A percentile compares a stretch with the other conserved stretches of the same genome.
Evolutionary conservation across 2,329 filamentous ascomycete genomes (phyloP).

Genomic region (Fusarium transvaalense): DNA sequence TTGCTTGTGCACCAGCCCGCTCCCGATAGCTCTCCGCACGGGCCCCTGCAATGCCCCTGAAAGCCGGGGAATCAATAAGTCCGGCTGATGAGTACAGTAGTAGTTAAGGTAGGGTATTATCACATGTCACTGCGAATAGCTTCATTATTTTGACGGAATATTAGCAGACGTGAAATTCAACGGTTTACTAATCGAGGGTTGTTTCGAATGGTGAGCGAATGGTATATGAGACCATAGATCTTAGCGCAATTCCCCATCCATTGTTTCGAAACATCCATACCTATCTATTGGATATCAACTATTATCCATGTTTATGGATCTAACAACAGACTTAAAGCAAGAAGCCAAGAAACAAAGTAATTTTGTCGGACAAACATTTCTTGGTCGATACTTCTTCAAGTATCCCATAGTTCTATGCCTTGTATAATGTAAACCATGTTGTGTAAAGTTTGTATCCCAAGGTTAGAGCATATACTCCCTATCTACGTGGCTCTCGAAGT

Average conservation of each 20-base stretch:
- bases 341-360: background rate
- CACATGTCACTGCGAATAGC: constrained; percentile 30
- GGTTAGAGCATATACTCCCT: too few species aligned
- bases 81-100: constrained; percentile 8
- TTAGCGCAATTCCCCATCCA: background rate
- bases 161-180: background rate
- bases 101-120: constrained; percentile 10
- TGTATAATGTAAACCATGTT: too few species aligned
- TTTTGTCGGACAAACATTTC: background rate
- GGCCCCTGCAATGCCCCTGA: constrained; percentile 36
- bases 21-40: constrained; percentile 38
- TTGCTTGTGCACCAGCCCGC: constrained; percentile 18
- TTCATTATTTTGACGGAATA: constrained; percentile 1
- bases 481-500: background rate
- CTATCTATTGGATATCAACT: background rate
- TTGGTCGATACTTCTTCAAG: background rate
- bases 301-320: background rate
- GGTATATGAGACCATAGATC: background rate
- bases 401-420: too few species aligned
- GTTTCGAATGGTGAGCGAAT: background rate
- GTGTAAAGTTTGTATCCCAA: too few species aligned
- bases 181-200: background rate
- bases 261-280: background rate
- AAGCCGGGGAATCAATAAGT: constrained; percentile 36
- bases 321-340: background rate